Conservation (phyloP, 2,329 filamentous ascomycete genomes). For the Coleophoma eucalyptorum region DNA sequence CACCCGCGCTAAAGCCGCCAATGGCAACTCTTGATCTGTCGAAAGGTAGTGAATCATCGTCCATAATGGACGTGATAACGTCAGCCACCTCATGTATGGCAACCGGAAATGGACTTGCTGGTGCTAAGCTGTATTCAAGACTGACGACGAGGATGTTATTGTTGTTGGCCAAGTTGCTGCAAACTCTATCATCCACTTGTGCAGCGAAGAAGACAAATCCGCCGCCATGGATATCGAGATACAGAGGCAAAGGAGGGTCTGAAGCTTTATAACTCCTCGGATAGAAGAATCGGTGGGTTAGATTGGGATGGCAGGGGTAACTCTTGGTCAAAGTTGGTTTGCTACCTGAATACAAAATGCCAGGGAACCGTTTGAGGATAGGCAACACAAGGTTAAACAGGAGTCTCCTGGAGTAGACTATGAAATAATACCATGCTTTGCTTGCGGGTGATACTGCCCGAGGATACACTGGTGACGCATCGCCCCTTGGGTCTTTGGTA, state of each 20-base stretch:
- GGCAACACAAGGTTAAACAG: not conserved
- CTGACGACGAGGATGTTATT: conserved; percentile 40
- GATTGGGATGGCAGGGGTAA: conserved; percentile 12
- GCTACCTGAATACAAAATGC: not conserved
- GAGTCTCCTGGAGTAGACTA: not conserved
- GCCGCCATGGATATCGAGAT: conserved; percentile 49
- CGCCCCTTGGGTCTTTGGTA: no score
- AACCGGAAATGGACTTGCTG: conserved; percentile 38
- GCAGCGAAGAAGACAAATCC: conserved; percentile 42
- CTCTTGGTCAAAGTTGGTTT: not conserved
- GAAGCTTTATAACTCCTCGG: conserved; percentile 30
- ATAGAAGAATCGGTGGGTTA: conserved; percentile 34
- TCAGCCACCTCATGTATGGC: conserved; percentile 41
- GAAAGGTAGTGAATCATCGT: conserved; percentile 40
- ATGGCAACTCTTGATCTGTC: conserved; percentile 37
- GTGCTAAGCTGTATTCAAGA: conserved; percentile 46
- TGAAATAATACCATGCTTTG: no score
- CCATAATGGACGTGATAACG: conserved; percentile 36
- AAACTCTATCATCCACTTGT: conserved; percentile 41
- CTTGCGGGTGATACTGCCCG: no score
- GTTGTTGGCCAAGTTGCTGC: conserved; percentile 34
- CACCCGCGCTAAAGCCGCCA: conserved; percentile 43
- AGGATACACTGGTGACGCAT: no score
- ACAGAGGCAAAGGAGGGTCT: conserved; percentile 31
- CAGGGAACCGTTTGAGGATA: not conserved